A percentile compares a stretch with the other conserved stretches of the same genome.
Evolutionary conservation across 345 rosid genomes (phyloP).

Genomic region (Luvunga scandens): DNA sequence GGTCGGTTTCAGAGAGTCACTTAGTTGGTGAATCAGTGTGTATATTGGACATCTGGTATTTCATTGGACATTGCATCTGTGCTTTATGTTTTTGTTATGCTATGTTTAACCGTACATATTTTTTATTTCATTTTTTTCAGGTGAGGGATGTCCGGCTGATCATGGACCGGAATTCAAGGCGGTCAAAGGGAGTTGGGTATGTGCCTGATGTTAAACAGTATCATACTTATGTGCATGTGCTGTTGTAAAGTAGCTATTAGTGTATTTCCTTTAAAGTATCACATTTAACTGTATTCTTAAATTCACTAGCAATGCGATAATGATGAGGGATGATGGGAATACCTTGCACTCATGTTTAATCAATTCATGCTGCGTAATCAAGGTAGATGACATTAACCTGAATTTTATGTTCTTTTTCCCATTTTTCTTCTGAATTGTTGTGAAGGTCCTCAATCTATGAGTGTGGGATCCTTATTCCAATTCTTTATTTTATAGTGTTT

Average conservation of each 20-base stretch:
- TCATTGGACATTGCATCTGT: not conserved
- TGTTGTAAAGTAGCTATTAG: constrained; percentile 43
- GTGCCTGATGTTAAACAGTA: constrained; percentile 25
- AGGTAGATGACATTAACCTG: constrained; percentile 92
- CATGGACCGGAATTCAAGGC: constrained; percentile 93
- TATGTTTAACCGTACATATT: constrained; percentile 8
- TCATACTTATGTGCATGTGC: constrained; percentile 26
- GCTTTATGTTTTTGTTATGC: not conserved
- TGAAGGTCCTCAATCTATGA: constrained; percentile 27
- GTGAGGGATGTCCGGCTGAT: constrained; percentile 97
- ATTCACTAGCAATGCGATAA: constrained; percentile 95
- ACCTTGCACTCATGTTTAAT: constrained; percentile 94
- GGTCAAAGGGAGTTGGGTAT: constrained; percentile 99
- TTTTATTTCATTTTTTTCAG: constrained; percentile 39
- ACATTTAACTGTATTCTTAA: constrained; percentile 91
- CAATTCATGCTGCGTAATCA: constrained; percentile 85
- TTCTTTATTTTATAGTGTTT: constrained; percentile 22
- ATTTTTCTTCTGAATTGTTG: constrained; percentile 34
- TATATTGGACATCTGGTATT: constrained; percentile 7
- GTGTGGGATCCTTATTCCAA: constrained; percentile 23
- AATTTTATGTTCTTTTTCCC: constrained; percentile 39
- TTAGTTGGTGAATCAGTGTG: constrained; percentile 1
- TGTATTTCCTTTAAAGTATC: constrained; percentile 62
- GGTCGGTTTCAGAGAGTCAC: not conserved
- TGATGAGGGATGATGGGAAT: constrained; percentile 96